Base-by-base conservation (phyloP, 176 grass and related monocot genomes). In the Paspalum vaginatum region DNA sequence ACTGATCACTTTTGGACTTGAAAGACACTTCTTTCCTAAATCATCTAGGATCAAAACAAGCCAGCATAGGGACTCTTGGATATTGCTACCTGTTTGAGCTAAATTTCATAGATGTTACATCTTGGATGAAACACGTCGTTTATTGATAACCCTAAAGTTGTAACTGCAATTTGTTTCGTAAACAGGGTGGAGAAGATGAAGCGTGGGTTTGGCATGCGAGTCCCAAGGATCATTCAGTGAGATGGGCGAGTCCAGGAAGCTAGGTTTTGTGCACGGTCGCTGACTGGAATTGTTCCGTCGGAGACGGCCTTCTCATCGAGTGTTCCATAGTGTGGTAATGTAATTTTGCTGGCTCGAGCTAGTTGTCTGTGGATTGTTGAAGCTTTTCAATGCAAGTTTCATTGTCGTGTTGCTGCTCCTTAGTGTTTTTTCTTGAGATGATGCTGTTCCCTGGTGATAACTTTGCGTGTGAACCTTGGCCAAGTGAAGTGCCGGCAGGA, bases 121-220 rank as follows among this genome's bases (percentile, higher is more conserved):
- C 6, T 27, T 53, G 38, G 17, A 52, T 53, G 8, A 6, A 65
- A 40, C 61, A 11, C 11, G 24, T 65, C 38, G 58, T 24, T 58
- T 14, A 5, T 58, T 32, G 32, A 32, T 32, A 16, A 9, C 18
- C n/a, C 10, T 0, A 39, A 54, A 73, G 11, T 12, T 25, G n/a
- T 44, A 43, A 43, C 6, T 2, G 8, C 11, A 43, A 24, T 57
- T 7, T 2, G 43, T 75, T 9, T 55, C 12, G 18, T 50, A 27
- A 62, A 73, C 90, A 99, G 97, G 8, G 82, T 99, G 1, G 97
- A 99, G 93, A 99, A 93, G 46, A 89, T 93, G 88, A 95, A 94
- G 77, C 88, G 76, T 1, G 97, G 97, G 17, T 99, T 96, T 17
- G 97, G 97, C 1, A 99, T 99, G 97, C 79, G 93, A 26, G 79